phyloP scores from a whole-genome alignment of 2,329 filamentous ascomycete genomes.

The Sporothrix pseudoabietina region DNA sequence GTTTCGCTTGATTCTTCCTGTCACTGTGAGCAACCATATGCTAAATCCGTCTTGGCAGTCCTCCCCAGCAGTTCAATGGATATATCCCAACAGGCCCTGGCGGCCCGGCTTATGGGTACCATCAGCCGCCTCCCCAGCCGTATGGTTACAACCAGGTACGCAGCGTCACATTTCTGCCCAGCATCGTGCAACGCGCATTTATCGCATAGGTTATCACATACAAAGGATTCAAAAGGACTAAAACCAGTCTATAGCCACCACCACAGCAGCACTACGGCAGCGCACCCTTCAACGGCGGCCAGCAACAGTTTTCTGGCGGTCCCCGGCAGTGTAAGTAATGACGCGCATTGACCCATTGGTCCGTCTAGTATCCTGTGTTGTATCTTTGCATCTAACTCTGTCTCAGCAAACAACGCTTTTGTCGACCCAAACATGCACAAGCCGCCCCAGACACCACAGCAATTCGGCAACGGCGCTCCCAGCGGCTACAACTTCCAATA shows the following conservation, averaged over 20 bases:
- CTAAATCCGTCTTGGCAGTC: conserved; percentile 26
- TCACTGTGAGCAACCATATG: neutral
- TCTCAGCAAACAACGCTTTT: conserved; percentile 24
- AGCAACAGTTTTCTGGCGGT: conserved; percentile 9
- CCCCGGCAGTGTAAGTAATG: conserved; percentile 26
- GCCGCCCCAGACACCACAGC: conserved; percentile 30
- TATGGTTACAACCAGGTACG: conserved; percentile 31
- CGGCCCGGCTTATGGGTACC: conserved; percentile 26
- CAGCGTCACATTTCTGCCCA: conserved; percentile 20
- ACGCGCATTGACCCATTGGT: neutral
- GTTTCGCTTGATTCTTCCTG: neutral
- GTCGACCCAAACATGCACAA: conserved; percentile 28
- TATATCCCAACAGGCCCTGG: conserved; percentile 28
- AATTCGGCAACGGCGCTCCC: conserved; percentile 71
- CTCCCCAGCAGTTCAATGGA: conserved; percentile 30
- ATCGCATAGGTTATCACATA: neutral
- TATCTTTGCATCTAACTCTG: neutral
- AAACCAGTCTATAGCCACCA: conserved; percentile 1
- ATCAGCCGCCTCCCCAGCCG: conserved; percentile 29
- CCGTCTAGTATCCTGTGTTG: neutral
- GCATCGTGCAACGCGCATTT: neutral
- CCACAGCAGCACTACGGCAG: conserved; percentile 18
- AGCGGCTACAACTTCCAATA: conserved; percentile 84
- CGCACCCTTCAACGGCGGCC: conserved; percentile 9
- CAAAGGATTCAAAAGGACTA: neutral